A percentile compares a stretch with the other conserved stretches of the same genome.
Evolutionary conservation across 805 yeast genomes (phyloP).

Genomic region (Saccharomycopsis olivae): DNA sequence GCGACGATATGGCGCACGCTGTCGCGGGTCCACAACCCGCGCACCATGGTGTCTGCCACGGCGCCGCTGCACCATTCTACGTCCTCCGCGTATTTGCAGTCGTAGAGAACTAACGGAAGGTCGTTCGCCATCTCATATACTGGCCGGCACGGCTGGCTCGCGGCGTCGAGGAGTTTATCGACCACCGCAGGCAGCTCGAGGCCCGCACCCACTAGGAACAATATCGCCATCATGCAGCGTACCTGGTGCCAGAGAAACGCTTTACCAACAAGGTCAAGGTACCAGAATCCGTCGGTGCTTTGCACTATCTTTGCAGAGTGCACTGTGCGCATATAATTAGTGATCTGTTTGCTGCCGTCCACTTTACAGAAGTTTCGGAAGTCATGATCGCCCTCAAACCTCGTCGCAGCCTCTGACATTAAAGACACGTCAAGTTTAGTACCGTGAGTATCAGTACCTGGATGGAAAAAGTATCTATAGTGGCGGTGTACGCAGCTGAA

Average conservation of each 20-base stretch:
- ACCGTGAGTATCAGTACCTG: no score
- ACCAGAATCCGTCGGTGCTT: constrained; percentile 35
- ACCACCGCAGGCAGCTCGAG: constrained; percentile 55
- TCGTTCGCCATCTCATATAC: constrained; percentile 84
- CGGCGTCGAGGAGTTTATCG: constrained; percentile 45
- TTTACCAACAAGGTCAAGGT: constrained; percentile 70
- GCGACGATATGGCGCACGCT: constrained; percentile 47
- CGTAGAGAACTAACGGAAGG: constrained; percentile 74
- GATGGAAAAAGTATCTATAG: constrained; percentile 69
- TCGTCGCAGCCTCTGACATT: constrained; percentile 61
- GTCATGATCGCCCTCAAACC: constrained; percentile 69
- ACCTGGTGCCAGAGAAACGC: constrained; percentile 99
- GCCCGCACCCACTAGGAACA: constrained; percentile 72
- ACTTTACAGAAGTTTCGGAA: constrained; percentile 90
- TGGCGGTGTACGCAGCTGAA: constrained; percentile 84
- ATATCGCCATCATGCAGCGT: constrained; percentile 82
- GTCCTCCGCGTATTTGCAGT: constrained; percentile 58
- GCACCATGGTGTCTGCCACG: constrained; percentile 30
- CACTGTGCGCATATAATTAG: constrained; percentile 62
- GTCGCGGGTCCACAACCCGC: constrained; percentile 44
- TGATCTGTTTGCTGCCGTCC: constrained; percentile 89
- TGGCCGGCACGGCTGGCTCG: constrained; percentile 56
- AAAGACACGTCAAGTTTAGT: constrained; percentile 42
- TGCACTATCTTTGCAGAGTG: constrained; percentile 2
- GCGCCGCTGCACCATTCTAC: constrained; percentile 48